Conservation (phyloP, 176 grass and related monocot genomes). For the Guadua angustifolia region DNA sequence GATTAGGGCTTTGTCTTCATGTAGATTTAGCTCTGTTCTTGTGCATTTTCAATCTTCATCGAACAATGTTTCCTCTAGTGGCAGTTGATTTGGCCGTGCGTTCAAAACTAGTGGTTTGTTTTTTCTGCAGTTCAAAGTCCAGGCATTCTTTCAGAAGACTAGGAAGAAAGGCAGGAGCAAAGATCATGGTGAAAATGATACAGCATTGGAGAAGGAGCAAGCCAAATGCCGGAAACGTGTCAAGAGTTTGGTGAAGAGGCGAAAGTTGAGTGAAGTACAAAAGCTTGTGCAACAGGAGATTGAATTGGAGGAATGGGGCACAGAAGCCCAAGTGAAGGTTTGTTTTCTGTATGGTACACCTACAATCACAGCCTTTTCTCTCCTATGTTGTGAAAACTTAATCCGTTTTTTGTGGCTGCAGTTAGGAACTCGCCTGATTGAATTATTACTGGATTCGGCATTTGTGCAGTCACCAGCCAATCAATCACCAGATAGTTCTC, state of each 20-base stretch:
- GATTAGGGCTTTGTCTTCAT: constrained; percentile 16
- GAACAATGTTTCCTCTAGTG: background rate
- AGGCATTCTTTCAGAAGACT: constrained; percentile 75
- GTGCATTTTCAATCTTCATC: background rate
- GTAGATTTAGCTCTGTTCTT: background rate
- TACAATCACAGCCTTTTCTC: constrained; percentile 29
- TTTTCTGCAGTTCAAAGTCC: constrained; percentile 80
- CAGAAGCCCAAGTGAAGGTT: constrained; percentile 88
- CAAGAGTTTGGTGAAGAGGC: constrained; percentile 65
- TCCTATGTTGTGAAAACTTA: constrained; percentile 19
- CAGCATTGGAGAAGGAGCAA: constrained; percentile 55
- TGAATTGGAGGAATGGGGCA: constrained; percentile 80
- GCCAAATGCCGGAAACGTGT: constrained; percentile 65
- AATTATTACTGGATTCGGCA: constrained; percentile 87
- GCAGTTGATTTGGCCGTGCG: constrained; percentile 18
- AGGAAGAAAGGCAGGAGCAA: constrained; percentile 58
- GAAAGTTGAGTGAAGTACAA: constrained; percentile 66
- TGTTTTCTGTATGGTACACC: constrained; percentile 16
- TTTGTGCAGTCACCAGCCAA: constrained; percentile 73
- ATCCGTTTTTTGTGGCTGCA: constrained; percentile 50
- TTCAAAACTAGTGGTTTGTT: background rate
- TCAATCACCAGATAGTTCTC: constrained; percentile 62
- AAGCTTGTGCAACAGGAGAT: constrained; percentile 84
- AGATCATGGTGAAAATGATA: constrained; percentile 57
- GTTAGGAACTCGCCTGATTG: constrained; percentile 84